Evolutionary conservation across 768 basidiomycete genomes (phyloP).

Genomic region (Tricholoma matsutake): DNA sequence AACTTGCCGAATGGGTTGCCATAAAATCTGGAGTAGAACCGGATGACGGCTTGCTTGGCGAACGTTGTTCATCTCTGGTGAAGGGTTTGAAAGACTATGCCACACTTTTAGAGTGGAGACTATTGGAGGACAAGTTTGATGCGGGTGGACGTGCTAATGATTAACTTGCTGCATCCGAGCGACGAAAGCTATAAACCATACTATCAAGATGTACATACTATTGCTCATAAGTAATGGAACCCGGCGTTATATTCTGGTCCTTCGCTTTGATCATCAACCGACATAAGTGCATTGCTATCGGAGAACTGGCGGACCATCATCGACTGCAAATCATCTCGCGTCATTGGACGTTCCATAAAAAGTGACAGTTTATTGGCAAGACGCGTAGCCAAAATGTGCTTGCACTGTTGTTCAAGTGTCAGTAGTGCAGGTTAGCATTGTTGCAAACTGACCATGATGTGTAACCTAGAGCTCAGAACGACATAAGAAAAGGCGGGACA

Average conservation of each 20-base stretch:
- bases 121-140: conserved; percentile 33
- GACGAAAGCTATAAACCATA: background rate
- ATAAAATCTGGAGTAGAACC: conserved; percentile 44
- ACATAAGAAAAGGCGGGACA: conserved; percentile 72
- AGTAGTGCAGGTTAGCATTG: conserved; percentile 7
- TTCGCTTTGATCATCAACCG: background rate
- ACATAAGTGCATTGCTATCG: background rate
- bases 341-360: conserved; percentile 47
- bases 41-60: conserved; percentile 12
- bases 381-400: conserved; percentile 68
- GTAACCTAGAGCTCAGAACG: conserved; percentile 56
- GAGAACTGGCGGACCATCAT: conserved; percentile 37
- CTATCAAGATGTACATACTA: background rate
- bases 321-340: conserved; percentile 45
- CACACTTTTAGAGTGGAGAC: conserved; percentile 56
- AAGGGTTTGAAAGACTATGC: conserved; percentile 59
- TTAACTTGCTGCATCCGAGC: background rate
- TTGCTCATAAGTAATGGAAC: background rate
- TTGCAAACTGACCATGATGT: conserved; percentile 54
- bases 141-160: background rate
- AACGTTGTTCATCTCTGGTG: conserved; percentile 35
- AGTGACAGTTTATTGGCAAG: conserved; percentile 54
- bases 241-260: background rate
- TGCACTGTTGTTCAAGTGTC: conserved; percentile 51
- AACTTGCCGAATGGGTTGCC: conserved; percentile 63